Base-by-base conservation (phyloP, 805 yeast genomes). In the Nakazawaea sp. region DNA sequence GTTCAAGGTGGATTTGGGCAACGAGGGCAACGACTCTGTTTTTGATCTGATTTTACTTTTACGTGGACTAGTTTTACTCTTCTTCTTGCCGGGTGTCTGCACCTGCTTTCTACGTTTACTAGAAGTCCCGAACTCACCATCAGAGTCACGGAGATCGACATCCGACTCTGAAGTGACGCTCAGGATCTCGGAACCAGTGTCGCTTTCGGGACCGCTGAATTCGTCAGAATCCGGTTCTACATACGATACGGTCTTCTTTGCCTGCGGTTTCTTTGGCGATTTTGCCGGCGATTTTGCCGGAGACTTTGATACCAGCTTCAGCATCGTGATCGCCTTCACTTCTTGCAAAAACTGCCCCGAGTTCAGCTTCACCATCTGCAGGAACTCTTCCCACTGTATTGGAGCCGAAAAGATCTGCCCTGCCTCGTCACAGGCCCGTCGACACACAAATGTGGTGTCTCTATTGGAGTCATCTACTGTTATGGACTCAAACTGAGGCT, bases 341-440 rank as follows among this genome's bases (percentile, higher is more conserved):
- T 13, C 12, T n/a, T 5, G 12, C 19, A 28, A 16, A 12, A 28
- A 16, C 6, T 28, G 19, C 10, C 44, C 49, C 30, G 37, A 13
- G 26, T 15, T 11, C 24, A 7, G 17, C 5, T 28, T n/a, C 17
- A 28, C 7, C 31, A 16, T 7, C 19, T 28, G 17, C 20, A 12
- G 9, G 24, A 30, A 8, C 10, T 7, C 13, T 12, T 9, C n/a
- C 32, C 32, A 30, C 6, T 30, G 12, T n/a, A 42, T 16, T 36
- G 32, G 39, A 18, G 57, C 58, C 2, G 70, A 53, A 38, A 68
- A 50, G 28, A 43, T 45, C 4, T 53, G 59, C 2, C 59, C 62
- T 5, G 47, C 47, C 10, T 56, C 51, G 44, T 67, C 69, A 37
- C 66, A 50, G n/a, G 66, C 68, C 40, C 70, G 51, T 31, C 65